A percentile compares a stretch with the other conserved stretches of the same genome.
phyloP scores from a whole-genome alignment of 495 filamentous ascomycete species.

The Tuber magnatum region DNA sequence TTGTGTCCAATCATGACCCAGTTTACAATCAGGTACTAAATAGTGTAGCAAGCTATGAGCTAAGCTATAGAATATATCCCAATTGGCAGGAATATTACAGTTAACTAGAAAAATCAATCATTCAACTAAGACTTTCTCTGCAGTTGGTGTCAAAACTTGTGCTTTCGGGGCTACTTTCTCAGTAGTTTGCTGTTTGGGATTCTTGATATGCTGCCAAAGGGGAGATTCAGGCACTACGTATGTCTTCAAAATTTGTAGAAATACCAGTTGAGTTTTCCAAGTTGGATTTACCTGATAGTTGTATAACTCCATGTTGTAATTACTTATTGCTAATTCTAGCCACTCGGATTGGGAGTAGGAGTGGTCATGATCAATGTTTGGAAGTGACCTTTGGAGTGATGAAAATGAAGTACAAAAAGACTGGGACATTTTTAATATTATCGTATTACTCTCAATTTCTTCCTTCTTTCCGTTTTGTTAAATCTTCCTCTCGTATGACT shows the following conservation, averaged over 20 bases:
- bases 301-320: neutral
- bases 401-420: neutral
- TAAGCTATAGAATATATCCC: neutral
- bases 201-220: neutral
- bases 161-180: neutral
- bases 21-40: neutral
- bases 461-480: neutral
- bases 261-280: neutral
- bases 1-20: neutral
- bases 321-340: slow-evolving; percentile 1
- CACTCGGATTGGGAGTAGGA: neutral
- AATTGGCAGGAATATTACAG: slow-evolving; percentile 9
- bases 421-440: neutral
- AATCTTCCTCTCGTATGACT: neutral
- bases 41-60: neutral
- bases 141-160: neutral
- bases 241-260: slow-evolving; percentile 1
- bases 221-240: neutral
- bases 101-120: slow-evolving; percentile 10
- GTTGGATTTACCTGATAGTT: neutral
- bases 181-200: neutral
- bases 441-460: neutral
- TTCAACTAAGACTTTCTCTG: slow-evolving; percentile 6
- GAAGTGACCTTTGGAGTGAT: neutral
- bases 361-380: neutral